Conservation (phyloP, 2,329 filamentous ascomycete genomes). For the Xylariaceae sp. region DNA sequence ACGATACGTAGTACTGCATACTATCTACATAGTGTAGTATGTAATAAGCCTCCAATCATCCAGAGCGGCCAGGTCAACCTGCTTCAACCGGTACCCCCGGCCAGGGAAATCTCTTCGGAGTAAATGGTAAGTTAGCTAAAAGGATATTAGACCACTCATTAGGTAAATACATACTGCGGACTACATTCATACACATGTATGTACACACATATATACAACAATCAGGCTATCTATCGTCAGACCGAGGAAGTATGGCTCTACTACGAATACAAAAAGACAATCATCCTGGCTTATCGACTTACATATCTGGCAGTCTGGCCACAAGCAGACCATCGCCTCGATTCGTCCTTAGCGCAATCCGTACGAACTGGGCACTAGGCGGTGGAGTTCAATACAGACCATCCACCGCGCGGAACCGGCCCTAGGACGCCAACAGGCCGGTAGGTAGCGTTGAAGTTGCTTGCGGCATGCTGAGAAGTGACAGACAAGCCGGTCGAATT, state of each 20-base stretch:
- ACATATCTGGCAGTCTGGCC: background rate
- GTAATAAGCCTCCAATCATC: background rate
- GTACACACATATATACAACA: too few species aligned
- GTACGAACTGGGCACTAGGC: background rate
- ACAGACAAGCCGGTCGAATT: constrained; percentile 4
- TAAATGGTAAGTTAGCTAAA: background rate
- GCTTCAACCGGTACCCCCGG: background rate
- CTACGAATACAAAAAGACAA: constrained; percentile 2
- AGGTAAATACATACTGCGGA: background rate
- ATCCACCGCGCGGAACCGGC: constrained; percentile 16
- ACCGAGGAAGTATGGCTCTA: constrained; percentile 5
- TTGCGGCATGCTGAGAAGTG: constrained; percentile 24
- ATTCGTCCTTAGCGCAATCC: background rate
- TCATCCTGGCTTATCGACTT: background rate
- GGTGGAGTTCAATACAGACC: constrained; percentile 2
- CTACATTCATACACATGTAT: background rate
- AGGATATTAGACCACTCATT: background rate
- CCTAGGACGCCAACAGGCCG: constrained; percentile 18
- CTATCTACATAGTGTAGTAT: background rate
- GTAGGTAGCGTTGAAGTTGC: constrained; percentile 7
- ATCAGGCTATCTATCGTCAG: constrained; percentile 1
- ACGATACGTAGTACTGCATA: background rate
- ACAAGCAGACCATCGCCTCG: background rate
- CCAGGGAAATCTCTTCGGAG: background rate
- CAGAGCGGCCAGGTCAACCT: too few species aligned